Conservation (phyloP, 768 basidiomycete species). For the Macrolepiota dolichaula region DNA sequence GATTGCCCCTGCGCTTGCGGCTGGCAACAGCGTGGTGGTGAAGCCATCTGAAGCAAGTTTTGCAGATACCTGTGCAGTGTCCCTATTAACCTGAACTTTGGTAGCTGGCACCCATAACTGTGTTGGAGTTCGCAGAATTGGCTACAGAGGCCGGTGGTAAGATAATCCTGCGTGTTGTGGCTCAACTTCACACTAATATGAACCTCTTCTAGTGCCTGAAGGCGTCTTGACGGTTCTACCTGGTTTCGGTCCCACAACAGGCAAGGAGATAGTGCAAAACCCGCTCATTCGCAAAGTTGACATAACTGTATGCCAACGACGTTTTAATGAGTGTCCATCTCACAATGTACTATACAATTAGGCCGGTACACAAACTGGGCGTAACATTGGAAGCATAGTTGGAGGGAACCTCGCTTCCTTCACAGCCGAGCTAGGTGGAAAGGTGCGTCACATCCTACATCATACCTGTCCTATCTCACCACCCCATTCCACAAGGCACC, state of each 20-base stretch:
- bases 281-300: slow-evolving; percentile 77
- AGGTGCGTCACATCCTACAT: slow-evolving; percentile 37
- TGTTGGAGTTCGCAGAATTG: slow-evolving; percentile 73
- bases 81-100: background rate
- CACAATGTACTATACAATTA: slow-evolving; percentile 21
- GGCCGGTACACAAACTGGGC: slow-evolving; percentile 79
- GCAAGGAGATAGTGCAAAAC: slow-evolving; percentile 61
- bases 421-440: slow-evolving; percentile 86
- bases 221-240: slow-evolving; percentile 74
- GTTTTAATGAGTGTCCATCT: background rate
- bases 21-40: slow-evolving; percentile 80
- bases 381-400: slow-evolving; percentile 67
- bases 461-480: background rate
- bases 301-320: slow-evolving; percentile 57
- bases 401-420: slow-evolving; percentile 71
- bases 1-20: slow-evolving; percentile 80
- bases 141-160: slow-evolving; percentile 63
- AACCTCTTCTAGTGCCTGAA: slow-evolving; percentile 58
- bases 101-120: slow-evolving; percentile 74
- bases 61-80: background rate
- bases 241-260: slow-evolving; percentile 65
- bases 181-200: background rate
- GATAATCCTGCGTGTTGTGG: background rate
- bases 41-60: slow-evolving; percentile 71
- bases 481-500: slow-evolving; percentile 54